Evolutionary conservation across 2,329 filamentous ascomycete genomes (phyloP).

Genomic region (Xylaria sp.): DNA sequence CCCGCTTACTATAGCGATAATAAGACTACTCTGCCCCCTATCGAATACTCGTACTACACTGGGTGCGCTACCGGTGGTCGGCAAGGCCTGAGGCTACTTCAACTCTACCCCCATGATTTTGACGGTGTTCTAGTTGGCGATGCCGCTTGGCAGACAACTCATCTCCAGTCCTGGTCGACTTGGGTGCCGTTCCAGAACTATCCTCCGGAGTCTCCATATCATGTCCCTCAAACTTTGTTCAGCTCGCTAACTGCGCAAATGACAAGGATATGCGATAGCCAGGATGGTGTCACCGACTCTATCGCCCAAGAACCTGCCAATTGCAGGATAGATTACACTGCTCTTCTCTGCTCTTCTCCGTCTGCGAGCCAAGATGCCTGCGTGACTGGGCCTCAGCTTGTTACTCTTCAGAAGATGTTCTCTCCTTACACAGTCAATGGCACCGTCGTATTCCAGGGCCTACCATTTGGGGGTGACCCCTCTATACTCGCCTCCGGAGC

Average conservation of each 20-base stretch:
- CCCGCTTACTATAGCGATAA: constrained; percentile 55
- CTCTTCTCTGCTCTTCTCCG: constrained; percentile 50
- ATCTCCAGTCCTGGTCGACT: constrained; percentile 44
- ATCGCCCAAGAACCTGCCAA: constrained; percentile 54
- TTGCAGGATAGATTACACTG: constrained; percentile 53
- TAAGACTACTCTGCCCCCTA: constrained; percentile 5
- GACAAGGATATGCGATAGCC: constrained; percentile 54
- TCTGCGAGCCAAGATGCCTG: constrained; percentile 50
- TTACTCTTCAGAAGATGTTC: constrained; percentile 56
- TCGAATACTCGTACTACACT: constrained; percentile 60
- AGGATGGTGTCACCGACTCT: constrained; percentile 55
- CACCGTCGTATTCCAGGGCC: constrained; percentile 33
- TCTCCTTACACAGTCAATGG: constrained; percentile 17
- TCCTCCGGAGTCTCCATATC: constrained; percentile 49
- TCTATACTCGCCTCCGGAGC: constrained; percentile 23
- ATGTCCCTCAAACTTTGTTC: constrained; percentile 44
- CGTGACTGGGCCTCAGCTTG: constrained; percentile 57
- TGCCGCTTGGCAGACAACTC: constrained; percentile 48
- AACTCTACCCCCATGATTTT: constrained; percentile 56
- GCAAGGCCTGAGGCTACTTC: constrained; percentile 61
- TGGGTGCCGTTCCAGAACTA: constrained; percentile 40
- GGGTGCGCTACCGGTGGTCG: constrained; percentile 65
- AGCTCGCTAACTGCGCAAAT: constrained; percentile 52
- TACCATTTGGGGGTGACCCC: constrained; percentile 34
- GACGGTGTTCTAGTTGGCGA: constrained; percentile 62